These are phyloP conservation scores for Exophiala sp. DNA, from an alignment of 2,329 filamentous ascomycete genomes.

Conservation along the genomic window DNA sequence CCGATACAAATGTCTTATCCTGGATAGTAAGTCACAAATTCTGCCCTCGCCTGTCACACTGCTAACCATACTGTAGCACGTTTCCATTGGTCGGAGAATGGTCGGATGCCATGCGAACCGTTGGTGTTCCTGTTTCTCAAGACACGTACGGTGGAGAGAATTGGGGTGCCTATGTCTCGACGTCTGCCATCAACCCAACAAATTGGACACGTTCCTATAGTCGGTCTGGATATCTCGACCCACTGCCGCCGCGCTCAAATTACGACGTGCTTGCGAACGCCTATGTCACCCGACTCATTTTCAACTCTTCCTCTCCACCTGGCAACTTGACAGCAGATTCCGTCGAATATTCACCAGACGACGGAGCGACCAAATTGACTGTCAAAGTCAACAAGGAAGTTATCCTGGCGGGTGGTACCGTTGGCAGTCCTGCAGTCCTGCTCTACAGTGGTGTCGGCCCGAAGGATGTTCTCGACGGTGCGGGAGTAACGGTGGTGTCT, in stretches of 20 bases:
- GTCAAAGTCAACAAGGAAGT: slow-evolving; percentile 46
- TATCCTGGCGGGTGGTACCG: slow-evolving; percentile 52
- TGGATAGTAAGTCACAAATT: slow-evolving; percentile 29
- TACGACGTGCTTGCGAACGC: slow-evolving; percentile 31
- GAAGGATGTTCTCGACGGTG: slow-evolving; percentile 49
- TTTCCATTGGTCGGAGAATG: slow-evolving; percentile 19
- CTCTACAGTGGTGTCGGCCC: slow-evolving; percentile 63
- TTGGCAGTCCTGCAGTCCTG: slow-evolving; percentile 63
- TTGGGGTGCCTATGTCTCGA: slow-evolving; percentile 35
- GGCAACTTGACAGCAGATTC: slow-evolving; percentile 32
- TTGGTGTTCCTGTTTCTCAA: slow-evolving; percentile 30
- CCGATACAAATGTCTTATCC: slow-evolving; percentile 50
- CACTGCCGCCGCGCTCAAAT: slow-evolving; percentile 32
- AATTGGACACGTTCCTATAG: slow-evolving; percentile 39
- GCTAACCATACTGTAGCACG: slow-evolving; percentile 28
- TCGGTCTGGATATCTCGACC: slow-evolving; percentile 36
- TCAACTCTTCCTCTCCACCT: slow-evolving; percentile 27
- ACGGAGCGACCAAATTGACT: slow-evolving; percentile 30
- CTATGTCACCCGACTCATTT: slow-evolving; percentile 24
- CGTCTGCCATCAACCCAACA: slow-evolving; percentile 34
- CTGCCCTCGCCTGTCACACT: background rate
- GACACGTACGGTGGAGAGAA: slow-evolving; percentile 34
- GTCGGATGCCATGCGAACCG: slow-evolving; percentile 20
- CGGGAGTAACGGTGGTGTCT: slow-evolving; percentile 53
- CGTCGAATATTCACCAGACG: slow-evolving; percentile 34